These are phyloP conservation scores for Curvularia sp. DNA, from an alignment of 2,329 filamentous ascomycete genomes.

Conservation along the genomic window DNA sequence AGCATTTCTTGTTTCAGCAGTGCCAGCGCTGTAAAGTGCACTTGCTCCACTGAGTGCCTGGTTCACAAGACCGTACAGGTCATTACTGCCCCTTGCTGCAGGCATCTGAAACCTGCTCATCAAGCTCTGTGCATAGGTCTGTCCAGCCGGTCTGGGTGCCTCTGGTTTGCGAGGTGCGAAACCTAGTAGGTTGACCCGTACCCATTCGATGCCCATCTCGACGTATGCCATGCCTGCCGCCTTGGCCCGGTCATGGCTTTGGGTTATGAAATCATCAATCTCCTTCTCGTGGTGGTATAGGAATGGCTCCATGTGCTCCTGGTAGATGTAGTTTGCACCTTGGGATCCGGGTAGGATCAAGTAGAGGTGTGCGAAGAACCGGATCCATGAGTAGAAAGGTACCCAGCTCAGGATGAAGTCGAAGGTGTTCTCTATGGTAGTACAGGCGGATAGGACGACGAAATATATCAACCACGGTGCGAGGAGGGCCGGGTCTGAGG, in stretches of 20 bases:
- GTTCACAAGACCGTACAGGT: constrained; percentile 80
- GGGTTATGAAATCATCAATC: constrained; percentile 89
- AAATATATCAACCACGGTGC: constrained; percentile 99
- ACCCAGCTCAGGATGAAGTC: constrained; percentile 89
- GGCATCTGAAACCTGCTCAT: constrained; percentile 88
- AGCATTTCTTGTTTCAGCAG: constrained; percentile 45
- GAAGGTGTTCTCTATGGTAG: constrained; percentile 85
- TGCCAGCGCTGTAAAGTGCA: constrained; percentile 50
- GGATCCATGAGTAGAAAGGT: constrained; percentile 92
- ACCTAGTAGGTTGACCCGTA: constrained; percentile 81
- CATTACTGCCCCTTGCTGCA: constrained; percentile 67
- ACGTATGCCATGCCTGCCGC: constrained; percentile 71
- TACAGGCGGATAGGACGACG: constrained; percentile 84
- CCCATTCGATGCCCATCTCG: constrained; percentile 56
- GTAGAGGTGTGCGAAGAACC: constrained; percentile 86
- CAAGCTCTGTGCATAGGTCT: constrained; percentile 77
- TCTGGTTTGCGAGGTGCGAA: constrained; percentile 62
- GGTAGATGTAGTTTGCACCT: constrained; percentile 85
- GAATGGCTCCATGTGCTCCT: constrained; percentile 85
- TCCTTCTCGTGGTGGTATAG: constrained; percentile 83
- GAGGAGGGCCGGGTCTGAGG: constrained; percentile 84
- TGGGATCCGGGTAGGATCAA: constrained; percentile 98
- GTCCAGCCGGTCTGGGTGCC: constrained; percentile 57
- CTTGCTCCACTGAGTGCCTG: constrained; percentile 73
- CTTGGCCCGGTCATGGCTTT: constrained; percentile 78